Evolutionary conservation across 495 filamentous ascomycete species (phyloP), one percentile per base, ranked within the genome.

Genomic region (Pseudomonodictys pantanalensis): DNA sequence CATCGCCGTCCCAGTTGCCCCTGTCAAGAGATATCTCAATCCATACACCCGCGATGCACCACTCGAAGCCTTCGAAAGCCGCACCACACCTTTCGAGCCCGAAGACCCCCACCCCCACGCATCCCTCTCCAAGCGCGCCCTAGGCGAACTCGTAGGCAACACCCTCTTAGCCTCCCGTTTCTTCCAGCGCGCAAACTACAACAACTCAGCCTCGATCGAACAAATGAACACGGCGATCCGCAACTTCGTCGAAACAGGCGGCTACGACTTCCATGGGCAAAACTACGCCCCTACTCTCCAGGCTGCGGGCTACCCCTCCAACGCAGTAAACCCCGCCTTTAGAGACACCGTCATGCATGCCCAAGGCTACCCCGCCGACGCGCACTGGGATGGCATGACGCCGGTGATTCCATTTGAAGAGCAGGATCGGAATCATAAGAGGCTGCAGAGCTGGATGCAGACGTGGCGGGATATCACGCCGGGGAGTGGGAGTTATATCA

Each of bases 251-350:
- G 43, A 50, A 50, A 43, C 11, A 1, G 62, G 62, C 25, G 45
- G 45, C 8, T 58, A 59, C 46, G 55, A 51, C 25, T 60, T 65
- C 44, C 62, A 65, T 43, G 62, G 62, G 29, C 60, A 60, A 11
- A 61, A 65, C 46, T 38, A 65, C 52, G 20, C 28, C 7, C 62
- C 62, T 1, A 51, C 56, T 5, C 44, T 52, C 18, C 11, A 22
- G 1, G 43, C 26, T 1, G 8, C 46, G 12, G 61, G 61, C 1
- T 22, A 51, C 43, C 50, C 62, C 0, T 15, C 50, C 26, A 65
- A 65, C 51, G 52, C 50, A 8, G 52, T 65, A n/a, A 17, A 54
- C 30, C 62, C 62, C 9, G 62, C 57, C n/a, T 57, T 41, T 17
- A 50, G 62, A 2, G 8, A 3, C 5, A 35, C 56, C 1, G 39